phyloP scores from a whole-genome alignment of 345 rosid species.

The Turnera subulata region DNA sequence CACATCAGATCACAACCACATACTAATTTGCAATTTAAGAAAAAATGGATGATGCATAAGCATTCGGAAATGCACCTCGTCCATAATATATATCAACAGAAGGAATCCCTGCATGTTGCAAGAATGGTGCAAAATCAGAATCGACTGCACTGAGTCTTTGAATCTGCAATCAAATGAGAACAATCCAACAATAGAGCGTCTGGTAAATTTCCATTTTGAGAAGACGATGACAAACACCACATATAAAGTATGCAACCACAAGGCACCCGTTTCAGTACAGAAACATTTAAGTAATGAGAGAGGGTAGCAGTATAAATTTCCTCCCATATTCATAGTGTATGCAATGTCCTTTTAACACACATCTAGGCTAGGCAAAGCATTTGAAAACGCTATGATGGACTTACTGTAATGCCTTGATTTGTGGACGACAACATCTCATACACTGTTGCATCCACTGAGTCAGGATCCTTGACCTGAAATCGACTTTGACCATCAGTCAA shows the following conservation, averaged over 20 bases:
- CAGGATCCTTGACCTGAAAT: conserved; percentile 80
- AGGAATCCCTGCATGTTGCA: conserved; percentile 90
- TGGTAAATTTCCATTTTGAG: conserved; percentile 7
- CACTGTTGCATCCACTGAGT: conserved; percentile 45
- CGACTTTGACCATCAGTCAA: neutral
- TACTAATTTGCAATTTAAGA: neutral
- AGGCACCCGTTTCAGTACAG: neutral
- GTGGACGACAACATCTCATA: conserved; percentile 59
- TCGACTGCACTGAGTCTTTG: conserved; percentile 77
- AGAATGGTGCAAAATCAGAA: conserved; percentile 94
- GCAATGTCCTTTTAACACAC: too few relatives aligned
- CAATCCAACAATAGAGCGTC: conserved; percentile 2
- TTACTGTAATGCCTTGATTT: conserved; percentile 40
- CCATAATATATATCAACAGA: conserved; percentile 89
- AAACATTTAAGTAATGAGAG: neutral
- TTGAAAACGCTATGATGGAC: conserved; percentile 6
- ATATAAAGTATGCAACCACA: too few relatives aligned
- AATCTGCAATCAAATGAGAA: conserved; percentile 46
- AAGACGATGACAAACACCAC: conserved; percentile 4
- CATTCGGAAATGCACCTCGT: conserved; percentile 45
- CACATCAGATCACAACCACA: too few relatives aligned
- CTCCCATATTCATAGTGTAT: too few relatives aligned
- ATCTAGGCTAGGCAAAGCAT: neutral
- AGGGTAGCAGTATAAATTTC: neutral
- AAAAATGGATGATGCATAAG: neutral